Percentiles rank a stretch among this genome's conserved stretches.
Conservation (phyloP, 441 rosid species). For the Oxalis stricta region DNA sequence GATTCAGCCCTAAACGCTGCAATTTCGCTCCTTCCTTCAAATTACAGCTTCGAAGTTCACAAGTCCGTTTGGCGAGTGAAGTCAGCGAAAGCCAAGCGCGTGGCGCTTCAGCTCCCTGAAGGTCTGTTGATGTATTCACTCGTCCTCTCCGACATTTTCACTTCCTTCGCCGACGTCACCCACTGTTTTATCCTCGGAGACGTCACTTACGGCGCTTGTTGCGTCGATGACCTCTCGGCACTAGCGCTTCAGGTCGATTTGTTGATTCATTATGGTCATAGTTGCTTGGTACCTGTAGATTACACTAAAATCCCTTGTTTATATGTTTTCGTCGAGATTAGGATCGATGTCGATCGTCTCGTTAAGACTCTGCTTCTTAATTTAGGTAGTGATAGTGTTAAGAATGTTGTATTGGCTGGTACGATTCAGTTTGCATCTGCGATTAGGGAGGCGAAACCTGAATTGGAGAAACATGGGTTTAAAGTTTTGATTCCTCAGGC, state of each 20-base stretch:
- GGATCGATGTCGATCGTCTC: slow-evolving; percentile 38
- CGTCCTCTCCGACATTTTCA: slow-evolving; percentile 73
- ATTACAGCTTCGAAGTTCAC: slow-evolving; percentile 81
- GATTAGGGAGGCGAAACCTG: slow-evolving; percentile 62
- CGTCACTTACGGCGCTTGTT: slow-evolving; percentile 87
- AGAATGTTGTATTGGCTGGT: slow-evolving; percentile 47
- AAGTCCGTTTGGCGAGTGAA: slow-evolving; percentile 72
- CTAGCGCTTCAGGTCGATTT: slow-evolving; percentile 65
- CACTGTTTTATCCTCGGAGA: slow-evolving; percentile 82
- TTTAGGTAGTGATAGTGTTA: slow-evolving; percentile 10
- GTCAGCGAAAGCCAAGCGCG: slow-evolving; percentile 41
- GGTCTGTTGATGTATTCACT: slow-evolving; percentile 85
- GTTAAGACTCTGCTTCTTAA: slow-evolving; percentile 37
- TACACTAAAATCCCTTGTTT: slow-evolving; percentile 64
- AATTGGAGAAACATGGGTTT: slow-evolving; percentile 53
- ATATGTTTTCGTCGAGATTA: slow-evolving; percentile 76
- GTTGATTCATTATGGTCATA: slow-evolving; percentile 82
- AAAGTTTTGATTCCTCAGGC: slow-evolving; percentile 77
- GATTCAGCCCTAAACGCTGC: slow-evolving; percentile 73
- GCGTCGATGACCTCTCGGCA: slow-evolving; percentile 79
- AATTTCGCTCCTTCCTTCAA: slow-evolving; percentile 55
- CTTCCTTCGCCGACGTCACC: slow-evolving; percentile 43
- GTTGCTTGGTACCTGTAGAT: slow-evolving; percentile 82
- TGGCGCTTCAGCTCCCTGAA: slow-evolving; percentile 84
- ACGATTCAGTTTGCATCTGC: slow-evolving; percentile 82